phyloP scores from a whole-genome alignment of 2,329 filamentous ascomycete genomes.

The Calonectria fujianensis region DNA sequence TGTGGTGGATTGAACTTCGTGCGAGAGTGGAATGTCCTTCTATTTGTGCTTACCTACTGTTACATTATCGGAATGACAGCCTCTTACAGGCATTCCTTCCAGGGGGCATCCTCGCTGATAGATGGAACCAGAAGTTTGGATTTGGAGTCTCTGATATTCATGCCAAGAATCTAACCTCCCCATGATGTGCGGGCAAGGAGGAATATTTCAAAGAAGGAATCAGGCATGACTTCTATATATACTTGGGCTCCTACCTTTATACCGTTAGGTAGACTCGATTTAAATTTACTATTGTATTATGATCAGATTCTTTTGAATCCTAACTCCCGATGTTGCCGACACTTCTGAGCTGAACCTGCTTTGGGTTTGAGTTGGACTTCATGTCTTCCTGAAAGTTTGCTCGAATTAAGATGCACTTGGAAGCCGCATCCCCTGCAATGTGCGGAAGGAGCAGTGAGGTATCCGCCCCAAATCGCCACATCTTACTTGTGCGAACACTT shows the following conservation, averaged over 20 bases:
- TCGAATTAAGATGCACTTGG: too few species aligned
- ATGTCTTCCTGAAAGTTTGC: too few species aligned
- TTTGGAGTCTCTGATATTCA: neutral
- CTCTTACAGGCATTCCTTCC: constrained; percentile 58
- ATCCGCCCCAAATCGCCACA: too few species aligned
- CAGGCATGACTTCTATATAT: neutral
- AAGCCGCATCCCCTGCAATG: too few species aligned
- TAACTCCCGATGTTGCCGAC: too few species aligned
- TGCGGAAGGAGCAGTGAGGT: too few species aligned
- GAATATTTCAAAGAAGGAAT: neutral
- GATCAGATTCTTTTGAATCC: too few species aligned
- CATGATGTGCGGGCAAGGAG: neutral
- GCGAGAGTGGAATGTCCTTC: constrained; percentile 64
- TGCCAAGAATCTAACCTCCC: neutral
- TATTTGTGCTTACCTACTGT: constrained; percentile 62
- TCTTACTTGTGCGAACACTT: too few species aligned
- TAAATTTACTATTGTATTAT: too few species aligned
- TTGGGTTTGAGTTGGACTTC: too few species aligned
- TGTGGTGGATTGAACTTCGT: constrained; percentile 67
- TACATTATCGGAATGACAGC: constrained; percentile 54
- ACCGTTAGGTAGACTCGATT: too few species aligned
- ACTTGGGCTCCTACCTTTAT: neutral
- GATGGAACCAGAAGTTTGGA: neutral
- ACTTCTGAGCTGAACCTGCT: too few species aligned
- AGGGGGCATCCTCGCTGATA: constrained; percentile 57